Conservation (phyloP, 179 eudicot species). For the Spergularia azorica region DNA sequence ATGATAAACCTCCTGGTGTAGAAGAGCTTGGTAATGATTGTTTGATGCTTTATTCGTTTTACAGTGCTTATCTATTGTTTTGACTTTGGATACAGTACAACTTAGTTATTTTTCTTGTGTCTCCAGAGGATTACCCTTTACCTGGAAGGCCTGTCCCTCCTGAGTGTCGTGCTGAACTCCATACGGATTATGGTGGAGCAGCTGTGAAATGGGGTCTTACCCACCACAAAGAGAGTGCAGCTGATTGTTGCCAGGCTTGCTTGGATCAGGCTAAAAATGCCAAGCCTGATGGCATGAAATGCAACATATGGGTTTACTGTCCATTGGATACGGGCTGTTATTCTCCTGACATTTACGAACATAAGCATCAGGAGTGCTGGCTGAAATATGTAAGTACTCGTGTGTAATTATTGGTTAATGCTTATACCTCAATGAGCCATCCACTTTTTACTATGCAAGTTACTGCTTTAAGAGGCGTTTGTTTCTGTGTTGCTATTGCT, state of each 20-base stretch:
- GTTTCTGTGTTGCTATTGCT: background rate
- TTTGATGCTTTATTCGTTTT: background rate
- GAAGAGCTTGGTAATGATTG: slow-evolving; percentile 61
- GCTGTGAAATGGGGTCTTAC: slow-evolving; percentile 98
- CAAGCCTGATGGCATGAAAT: slow-evolving; percentile 66
- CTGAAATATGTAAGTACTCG: slow-evolving; percentile 74
- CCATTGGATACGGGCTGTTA: slow-evolving; percentile 85
- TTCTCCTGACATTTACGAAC: slow-evolving; percentile 90
- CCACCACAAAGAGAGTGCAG: slow-evolving; percentile 88
- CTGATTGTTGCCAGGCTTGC: slow-evolving; percentile 94
- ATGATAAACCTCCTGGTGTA: slow-evolving; percentile 79
- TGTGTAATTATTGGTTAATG: background rate
- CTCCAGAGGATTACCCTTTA: slow-evolving; percentile 62
- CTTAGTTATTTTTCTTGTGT: slow-evolving; percentile 7
- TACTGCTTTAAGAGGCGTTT: background rate
- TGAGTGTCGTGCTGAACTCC: slow-evolving; percentile 77
- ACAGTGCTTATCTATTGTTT: background rate
- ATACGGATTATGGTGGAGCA: slow-evolving; percentile 79
- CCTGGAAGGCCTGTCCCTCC: slow-evolving; percentile 81
- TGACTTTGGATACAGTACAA: background rate
- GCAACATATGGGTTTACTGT: slow-evolving; percentile 98
- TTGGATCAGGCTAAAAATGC: slow-evolving; percentile 81
- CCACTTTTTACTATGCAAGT: background rate
- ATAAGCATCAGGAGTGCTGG: slow-evolving; percentile 93
- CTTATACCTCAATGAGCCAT: background rate